Base-by-base conservation (phyloP, 345 rosid genomes). In the Passiflora organensis region DNA sequence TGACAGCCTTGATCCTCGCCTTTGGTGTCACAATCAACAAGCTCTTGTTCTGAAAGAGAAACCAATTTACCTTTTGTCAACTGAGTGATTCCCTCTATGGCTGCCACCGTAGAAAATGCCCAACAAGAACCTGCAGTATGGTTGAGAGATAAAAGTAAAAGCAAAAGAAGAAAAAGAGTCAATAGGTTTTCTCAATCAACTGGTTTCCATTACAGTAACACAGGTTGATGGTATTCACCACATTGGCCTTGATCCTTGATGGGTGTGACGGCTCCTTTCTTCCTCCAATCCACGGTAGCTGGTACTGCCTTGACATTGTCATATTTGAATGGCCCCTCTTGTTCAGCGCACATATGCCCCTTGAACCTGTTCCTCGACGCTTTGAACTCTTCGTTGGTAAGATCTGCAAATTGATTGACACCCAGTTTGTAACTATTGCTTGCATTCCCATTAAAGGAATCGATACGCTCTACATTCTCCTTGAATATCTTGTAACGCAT, bases 31-130 rank as follows among this genome's bases (percentile, higher is more conserved):
- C 78, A 79, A 38, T 76, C 78, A 6, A 79, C 74, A 18, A 79
- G 42, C 58, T 79, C 73, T 55, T 76, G 78, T 34, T 76, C 77
- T 1, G 80, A 76, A 1, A 73, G 59, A 0, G 75, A 62, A 24
- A 70, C 24, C 43, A 76, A 12, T 53, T 76, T 70, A 1, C 76
- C 73, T 0, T 72, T 50, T 23, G 59, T 53, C 6, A 76, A 41
- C 59, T 54, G 19, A 21, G 49, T 36, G 44, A 76, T 50, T 56
- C 80, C 84, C 68, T 79, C 80, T 37, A 70, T 55, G 4, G 83
- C 84, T 2, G 84, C 80, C 19, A 79, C 78, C 0, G 78, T 78
- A 0, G 78, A 79, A 60, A 79, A 79, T 9, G 80, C 78, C 80
- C 83, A 76, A 55, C 83, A 76, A 43, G 68, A 72, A 28, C 83